These are phyloP conservation scores for Udeniomyces megalosporus DNA, from an alignment of 768 basidiomycete species.

Conservation along the genomic window DNA sequence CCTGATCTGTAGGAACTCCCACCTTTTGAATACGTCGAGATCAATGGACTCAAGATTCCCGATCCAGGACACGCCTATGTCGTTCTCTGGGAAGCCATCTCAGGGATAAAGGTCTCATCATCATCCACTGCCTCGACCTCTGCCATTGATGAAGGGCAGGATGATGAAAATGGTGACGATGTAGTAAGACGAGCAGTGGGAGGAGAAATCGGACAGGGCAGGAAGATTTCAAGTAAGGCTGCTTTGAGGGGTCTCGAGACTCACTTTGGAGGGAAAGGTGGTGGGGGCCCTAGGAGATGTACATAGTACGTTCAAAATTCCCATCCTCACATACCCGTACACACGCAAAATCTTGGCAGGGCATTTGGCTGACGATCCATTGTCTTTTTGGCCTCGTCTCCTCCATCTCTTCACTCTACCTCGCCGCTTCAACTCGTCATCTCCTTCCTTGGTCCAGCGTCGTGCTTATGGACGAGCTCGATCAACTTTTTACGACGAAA, in stretches of 20 bases:
- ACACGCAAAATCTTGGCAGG: too few species aligned
- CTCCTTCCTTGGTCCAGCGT: conserved; percentile 40
- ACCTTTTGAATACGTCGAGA: conserved; percentile 92
- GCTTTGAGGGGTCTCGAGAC: conserved; percentile 60
- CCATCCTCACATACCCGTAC: too few species aligned
- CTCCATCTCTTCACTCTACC: background rate
- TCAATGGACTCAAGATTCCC: conserved; percentile 85
- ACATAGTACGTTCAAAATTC: conserved; percentile 76
- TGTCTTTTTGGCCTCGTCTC: background rate
- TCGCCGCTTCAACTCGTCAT: too few species aligned
- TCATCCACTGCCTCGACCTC: conserved; percentile 17
- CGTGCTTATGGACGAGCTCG: conserved; percentile 95
- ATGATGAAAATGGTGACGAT: background rate
- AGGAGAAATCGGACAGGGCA: conserved; percentile 34
- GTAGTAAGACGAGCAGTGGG: background rate
- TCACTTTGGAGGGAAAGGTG: conserved; percentile 45
- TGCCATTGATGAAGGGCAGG: background rate
- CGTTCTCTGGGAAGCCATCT: conserved; percentile 84
- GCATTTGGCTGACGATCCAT: background rate
- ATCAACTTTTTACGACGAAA: conserved; percentile 86
- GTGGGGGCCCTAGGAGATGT: conserved; percentile 56
- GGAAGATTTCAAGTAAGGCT: conserved; percentile 57
- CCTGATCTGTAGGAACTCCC: conserved; percentile 53
- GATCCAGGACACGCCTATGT: conserved; percentile 85
- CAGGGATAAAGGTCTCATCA: conserved; percentile 47